These are phyloP conservation scores for Cajanus cajan DNA, from an alignment of 306 rosid genomes.

Conservation along the genomic window DNA sequence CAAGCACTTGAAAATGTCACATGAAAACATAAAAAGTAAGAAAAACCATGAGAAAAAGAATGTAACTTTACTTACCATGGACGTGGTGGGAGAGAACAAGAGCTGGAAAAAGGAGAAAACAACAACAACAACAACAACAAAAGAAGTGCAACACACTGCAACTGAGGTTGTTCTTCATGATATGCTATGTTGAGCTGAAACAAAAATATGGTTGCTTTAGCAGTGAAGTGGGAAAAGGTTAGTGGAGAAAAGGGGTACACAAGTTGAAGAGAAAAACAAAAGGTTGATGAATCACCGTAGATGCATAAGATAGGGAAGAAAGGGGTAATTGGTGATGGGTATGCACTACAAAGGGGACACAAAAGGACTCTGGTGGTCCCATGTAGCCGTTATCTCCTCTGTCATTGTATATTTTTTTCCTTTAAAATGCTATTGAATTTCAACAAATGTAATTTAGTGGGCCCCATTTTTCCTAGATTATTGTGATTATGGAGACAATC, in stretches of 20 bases:
- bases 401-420: conserved; percentile 18
- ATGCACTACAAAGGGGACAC: conserved; percentile 44
- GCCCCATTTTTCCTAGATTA: conserved; percentile 4
- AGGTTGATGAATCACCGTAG: conserved; percentile 15
- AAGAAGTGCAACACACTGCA: conserved; percentile 34
- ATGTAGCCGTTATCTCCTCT: conserved; percentile 49
- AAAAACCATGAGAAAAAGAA: not conserved
- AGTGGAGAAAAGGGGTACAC: not conserved
- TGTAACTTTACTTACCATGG: conserved; percentile 56
- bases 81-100: conserved; percentile 68
- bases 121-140: conserved; percentile 10
- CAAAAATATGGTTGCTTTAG: conserved; percentile 33
- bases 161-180: conserved; percentile 49
- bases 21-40: not conserved
- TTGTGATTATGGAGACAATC: conserved; percentile 16
- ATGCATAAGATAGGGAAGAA: conserved; percentile 33
- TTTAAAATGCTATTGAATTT: not conserved
- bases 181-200: not conserved
- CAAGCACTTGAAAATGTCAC: not conserved
- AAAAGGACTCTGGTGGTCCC: conserved; percentile 60
- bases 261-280: not conserved
- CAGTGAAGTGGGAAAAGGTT: conserved; percentile 17
- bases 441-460: not conserved
- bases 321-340: conserved; percentile 24
- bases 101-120: conserved; percentile 43